phyloP scores from a whole-genome alignment of 78 protist genomes.

The Chrysochromulina tobinii region DNA sequence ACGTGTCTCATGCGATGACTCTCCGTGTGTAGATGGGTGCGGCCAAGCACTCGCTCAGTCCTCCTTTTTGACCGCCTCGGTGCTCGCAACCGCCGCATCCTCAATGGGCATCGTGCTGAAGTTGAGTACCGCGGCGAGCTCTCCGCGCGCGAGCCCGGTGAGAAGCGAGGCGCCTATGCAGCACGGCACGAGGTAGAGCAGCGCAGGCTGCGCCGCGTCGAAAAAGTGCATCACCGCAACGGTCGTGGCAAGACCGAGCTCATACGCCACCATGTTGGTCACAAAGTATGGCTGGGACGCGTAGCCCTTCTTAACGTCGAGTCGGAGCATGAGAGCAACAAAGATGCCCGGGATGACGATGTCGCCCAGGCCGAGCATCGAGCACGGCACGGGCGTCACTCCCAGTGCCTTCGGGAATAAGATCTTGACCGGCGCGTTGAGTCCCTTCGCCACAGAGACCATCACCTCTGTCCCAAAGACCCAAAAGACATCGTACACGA shows the following conservation, averaged over 20 bases:
- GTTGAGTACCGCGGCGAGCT: not conserved
- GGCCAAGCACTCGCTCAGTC: not conserved
- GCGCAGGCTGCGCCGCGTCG: constrained; percentile 92
- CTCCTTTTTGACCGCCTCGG: constrained; percentile 24
- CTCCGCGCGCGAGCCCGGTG: constrained; percentile 32
- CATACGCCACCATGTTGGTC: constrained; percentile 61
- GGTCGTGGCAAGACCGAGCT: constrained; percentile 76
- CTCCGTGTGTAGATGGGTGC: no score
- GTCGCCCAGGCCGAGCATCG: constrained; percentile 96
- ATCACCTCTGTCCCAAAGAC: constrained; percentile 90
- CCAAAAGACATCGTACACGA: constrained; percentile 94
- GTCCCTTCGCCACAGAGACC: constrained; percentile 89
- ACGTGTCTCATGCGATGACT: no score
- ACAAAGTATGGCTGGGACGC: constrained; percentile 59
- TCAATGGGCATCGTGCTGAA: not conserved
- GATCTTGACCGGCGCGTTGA: constrained; percentile 93
- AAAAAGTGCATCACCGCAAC: constrained; percentile 83
- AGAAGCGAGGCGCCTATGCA: not conserved
- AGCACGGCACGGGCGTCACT: constrained; percentile 24
- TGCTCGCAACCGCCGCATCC: not conserved
- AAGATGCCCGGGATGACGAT: constrained; percentile 93
- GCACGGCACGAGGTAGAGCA: constrained; percentile 85
- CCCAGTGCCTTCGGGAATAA: constrained; percentile 77
- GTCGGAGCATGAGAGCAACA: constrained; percentile 79
- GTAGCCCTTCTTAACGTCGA: constrained; percentile 51